Base-by-base conservation (phyloP, 179 eudicot genomes). In the Sideroxylon spinosum region DNA sequence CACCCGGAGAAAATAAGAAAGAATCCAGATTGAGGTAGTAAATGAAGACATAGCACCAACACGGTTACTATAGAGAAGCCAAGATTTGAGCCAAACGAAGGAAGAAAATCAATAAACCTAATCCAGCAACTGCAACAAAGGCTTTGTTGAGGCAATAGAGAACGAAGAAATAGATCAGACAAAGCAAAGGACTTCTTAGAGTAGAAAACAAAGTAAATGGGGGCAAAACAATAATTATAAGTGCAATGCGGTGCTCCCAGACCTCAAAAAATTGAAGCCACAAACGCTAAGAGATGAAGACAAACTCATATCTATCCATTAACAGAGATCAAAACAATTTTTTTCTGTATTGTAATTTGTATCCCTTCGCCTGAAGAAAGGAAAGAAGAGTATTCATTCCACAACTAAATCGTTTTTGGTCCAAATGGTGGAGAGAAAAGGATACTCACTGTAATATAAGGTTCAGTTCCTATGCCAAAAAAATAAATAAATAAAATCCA, bases 351-450 rank as follows among this genome's bases (percentile, higher is more conserved):
- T 25, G 25, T 29, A 52, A 25, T 14, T 25, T 71, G 44, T 23
- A 71, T 53, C 13, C 44, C 60, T 50, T 26, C 28, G 16, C 26
- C 26, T 25, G 9, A 28, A 52, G 20, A 0, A 23, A 50, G n/a
- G 75, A 25, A 52, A 71, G 75, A 52, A 20, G 5, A 52, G 25
- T 7, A 71, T 71, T 71, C 25, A 23, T 6, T 71, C 28, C 20
- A 3, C 19, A 23, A 52, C 75, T 16, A 23, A n/a, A 49, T 12
- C 8, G 10, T 20, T 71, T 60, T 71, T 26, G 60, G 37, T 13
- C 74, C 74, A 71, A 52, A 71, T 23, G 73, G 29, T 69, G 55
- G 16, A 48, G 57, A 70, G 59, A 71, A 48, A 37, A 3, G 5
- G 44, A 37, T 37, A 37, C 44, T 37, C 44, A 37, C 44, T 37